Evolutionary conservation across 2,329 filamentous ascomycete genomes (phyloP).

Genomic region (Monosporascus sp.): DNA sequence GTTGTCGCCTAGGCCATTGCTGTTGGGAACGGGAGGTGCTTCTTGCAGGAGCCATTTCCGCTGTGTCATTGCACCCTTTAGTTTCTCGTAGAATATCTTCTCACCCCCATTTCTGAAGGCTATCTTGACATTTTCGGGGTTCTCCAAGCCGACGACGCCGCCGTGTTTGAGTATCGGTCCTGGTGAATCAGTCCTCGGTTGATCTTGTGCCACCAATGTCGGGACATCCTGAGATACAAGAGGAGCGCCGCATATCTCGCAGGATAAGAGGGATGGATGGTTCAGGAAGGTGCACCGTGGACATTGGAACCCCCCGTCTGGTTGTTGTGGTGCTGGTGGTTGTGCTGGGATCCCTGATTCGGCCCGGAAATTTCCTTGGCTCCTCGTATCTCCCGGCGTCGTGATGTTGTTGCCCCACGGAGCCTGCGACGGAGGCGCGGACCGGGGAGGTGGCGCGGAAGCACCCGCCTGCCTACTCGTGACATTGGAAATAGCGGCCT

Average conservation of each 20-base stretch:
- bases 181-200: conserved; percentile 66
- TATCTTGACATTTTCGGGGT: conserved; percentile 75
- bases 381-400: neutral
- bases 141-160: conserved; percentile 42
- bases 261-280: conserved; percentile 77
- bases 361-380: neutral
- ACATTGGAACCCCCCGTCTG: conserved; percentile 53
- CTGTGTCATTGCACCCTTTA: conserved; percentile 85
- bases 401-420: neutral
- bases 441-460: conserved; percentile 10
- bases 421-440: conserved; percentile 7
- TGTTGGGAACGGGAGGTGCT: conserved; percentile 79
- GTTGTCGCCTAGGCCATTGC: conserved; percentile 35
- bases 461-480: conserved; percentile 39
- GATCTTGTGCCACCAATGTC: conserved; percentile 34
- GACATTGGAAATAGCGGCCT: conserved; percentile 76
- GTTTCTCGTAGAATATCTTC: conserved; percentile 81
- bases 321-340: neutral
- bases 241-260: conserved; percentile 86
- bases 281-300: conserved; percentile 92
- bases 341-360: neutral
- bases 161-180: conserved; percentile 58
- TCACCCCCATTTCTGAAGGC: conserved; percentile 89
- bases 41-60: conserved; percentile 92
- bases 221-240: conserved; percentile 53